phyloP scores from a whole-genome alignment of 2,329 filamentous ascomycete species.

The Hirsutella rhossiliensis region DNA sequence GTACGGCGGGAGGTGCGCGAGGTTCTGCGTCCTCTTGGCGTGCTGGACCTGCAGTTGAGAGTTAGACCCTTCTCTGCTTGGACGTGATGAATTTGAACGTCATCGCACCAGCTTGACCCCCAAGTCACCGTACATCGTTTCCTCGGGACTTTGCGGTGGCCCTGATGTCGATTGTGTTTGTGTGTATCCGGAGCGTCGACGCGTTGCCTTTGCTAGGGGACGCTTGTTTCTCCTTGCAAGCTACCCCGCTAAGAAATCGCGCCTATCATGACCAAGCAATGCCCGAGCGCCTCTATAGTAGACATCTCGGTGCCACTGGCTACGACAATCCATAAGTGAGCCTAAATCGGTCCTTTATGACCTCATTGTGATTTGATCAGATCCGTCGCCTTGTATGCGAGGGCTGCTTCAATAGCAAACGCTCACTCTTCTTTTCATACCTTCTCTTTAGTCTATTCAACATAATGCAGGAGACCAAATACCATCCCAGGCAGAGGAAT shows the following conservation, averaged over 20 bases:
- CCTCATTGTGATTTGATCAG: no score
- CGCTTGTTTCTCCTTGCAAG: not conserved
- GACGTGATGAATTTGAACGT: not conserved
- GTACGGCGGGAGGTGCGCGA: constrained; percentile 79
- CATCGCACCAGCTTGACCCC: constrained; percentile 69
- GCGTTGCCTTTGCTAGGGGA: not conserved
- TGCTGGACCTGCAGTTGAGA: constrained; percentile 62
- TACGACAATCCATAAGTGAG: no score
- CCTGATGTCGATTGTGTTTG: not conserved
- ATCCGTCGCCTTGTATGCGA: no score
- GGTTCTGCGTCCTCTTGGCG: constrained; percentile 85
- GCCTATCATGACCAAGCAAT: no score
- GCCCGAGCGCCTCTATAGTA: no score
- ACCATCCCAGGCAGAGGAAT: not conserved
- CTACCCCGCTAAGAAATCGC: not conserved
- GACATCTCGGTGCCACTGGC: no score
- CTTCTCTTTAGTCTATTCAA: no score
- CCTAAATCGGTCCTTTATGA: no score
- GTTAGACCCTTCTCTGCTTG: not conserved
- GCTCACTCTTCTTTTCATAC: no score
- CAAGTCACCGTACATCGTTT: constrained; percentile 71
- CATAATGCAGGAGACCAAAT: no score
- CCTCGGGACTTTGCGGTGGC: not conserved
- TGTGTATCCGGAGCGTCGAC: not conserved
- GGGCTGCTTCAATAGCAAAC: no score